phyloP scores from a whole-genome alignment of 495 filamentous ascomycete species.

The Penicillium robsamsonii region DNA sequence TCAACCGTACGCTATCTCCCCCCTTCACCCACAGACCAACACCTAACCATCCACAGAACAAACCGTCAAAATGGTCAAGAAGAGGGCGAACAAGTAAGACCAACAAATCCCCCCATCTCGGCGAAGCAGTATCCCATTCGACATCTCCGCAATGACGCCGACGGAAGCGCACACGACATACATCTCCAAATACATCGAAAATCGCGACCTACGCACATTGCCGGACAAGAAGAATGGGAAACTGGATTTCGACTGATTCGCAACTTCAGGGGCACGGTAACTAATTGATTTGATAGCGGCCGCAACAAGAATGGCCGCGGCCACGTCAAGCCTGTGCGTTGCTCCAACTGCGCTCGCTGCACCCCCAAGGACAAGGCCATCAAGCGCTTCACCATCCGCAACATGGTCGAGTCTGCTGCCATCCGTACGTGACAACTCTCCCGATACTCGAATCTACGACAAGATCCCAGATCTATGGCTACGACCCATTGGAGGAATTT shows the following conservation, averaged over 20 bases:
- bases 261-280: constrained; percentile 13
- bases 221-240: constrained; percentile 24
- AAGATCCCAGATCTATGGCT: constrained; percentile 12
- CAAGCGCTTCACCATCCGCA: constrained; percentile 99
- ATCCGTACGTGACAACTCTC: constrained; percentile 76
- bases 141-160: constrained; percentile 34
- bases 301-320: constrained; percentile 99
- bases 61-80: constrained; percentile 98
- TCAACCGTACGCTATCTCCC: constrained; percentile 43
- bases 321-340: constrained; percentile 99
- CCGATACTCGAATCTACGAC: constrained; percentile 11
- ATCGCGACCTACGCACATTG: constrained; percentile 21
- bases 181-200: constrained; percentile 9
- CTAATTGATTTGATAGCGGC: constrained; percentile 59
- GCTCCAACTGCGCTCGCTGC: constrained; percentile 99
- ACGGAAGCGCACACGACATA: constrained; percentile 19
- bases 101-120: constrained; percentile 26
- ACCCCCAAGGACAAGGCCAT: constrained; percentile 99
- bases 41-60: constrained; percentile 42
- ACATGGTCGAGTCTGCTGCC: constrained; percentile 99
- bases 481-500: constrained; percentile 3
- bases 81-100: constrained; percentile 94
- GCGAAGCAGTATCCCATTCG: constrained; percentile 30
- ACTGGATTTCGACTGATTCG: constrained; percentile 19
- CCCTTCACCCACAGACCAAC: constrained; percentile 25